Base-by-base conservation (phyloP, 2,329 filamentous ascomycete genomes). In the Metarhizium rileyi region DNA sequence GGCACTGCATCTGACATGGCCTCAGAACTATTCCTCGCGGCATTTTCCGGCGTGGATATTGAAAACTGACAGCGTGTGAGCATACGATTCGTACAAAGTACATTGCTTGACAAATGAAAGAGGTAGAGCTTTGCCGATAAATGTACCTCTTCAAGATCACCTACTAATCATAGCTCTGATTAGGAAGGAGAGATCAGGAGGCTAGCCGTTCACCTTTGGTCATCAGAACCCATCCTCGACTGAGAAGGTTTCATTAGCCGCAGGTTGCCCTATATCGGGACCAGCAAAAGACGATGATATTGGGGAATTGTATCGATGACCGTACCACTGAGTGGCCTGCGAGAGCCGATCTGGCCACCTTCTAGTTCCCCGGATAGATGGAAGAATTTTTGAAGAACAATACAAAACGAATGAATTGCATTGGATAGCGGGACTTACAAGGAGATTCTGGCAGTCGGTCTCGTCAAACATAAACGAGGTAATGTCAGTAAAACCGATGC, bases 401-500 rank as follows among this genome's bases (percentile, higher is more conserved):
- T 54, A 48, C 46, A 51, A 50, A 47, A 44, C 44, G 57, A 52
- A 43, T 46, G 49, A 42, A 46, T 51, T 33, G 30, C 45, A n/a
- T 42, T 23, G 16, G 22, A 22, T 27, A 9, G 30, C 30, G 30
- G 18, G 30, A 67, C 68, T 66, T 64, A 71, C 69, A 58, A 60
- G 51, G 22, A 71, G 48, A 28, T 61, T 59, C 14, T 54, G 57
- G 51, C 88, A 90, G 65, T 97, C 87, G 2, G 69, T 66, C 53
- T 81, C 74, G 1, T 76, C 67, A 42, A 97, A 69, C 23, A 95
- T 69, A 54, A 98, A 84, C 10, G 84, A 86, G 27, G 83, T 81
- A 42, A 90, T 71, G 62, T 95, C 90, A 47, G 97, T 84, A 55
- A 96, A 84, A 0, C 88, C 89, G 26, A 84, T 74, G 1, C 83